These are phyloP conservation scores for Dactylella cylindrospora DNA, from an alignment of 2,329 filamentous ascomycete genomes.

Conservation along the genomic window DNA sequence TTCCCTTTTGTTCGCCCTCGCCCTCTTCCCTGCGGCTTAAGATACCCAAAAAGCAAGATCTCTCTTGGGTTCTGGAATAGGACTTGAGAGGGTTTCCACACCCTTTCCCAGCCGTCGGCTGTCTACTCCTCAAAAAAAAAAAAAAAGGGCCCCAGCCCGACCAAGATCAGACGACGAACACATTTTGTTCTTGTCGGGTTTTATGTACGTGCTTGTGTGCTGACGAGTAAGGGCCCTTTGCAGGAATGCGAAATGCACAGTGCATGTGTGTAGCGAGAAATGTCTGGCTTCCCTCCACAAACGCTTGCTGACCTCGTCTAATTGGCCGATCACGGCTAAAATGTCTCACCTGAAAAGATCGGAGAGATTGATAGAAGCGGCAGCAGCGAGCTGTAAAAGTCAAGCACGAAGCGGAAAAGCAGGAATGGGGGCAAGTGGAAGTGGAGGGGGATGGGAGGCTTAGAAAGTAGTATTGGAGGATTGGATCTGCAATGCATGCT, in stretches of 20 bases:
- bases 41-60: too few relatives aligned
- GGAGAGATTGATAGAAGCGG: conserved; percentile 43
- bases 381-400: too few relatives aligned
- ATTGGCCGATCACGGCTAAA: conserved; percentile 42
- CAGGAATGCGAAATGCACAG: conserved; percentile 43
- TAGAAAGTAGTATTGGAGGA: conserved; percentile 11
- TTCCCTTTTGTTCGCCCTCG: too few relatives aligned
- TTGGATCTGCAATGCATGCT: conserved; percentile 42
- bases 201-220: conserved; percentile 2
- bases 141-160: conserved; percentile 4
- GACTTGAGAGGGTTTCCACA: conserved; percentile 23
- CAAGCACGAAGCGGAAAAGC: too few relatives aligned
- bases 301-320: conserved; percentile 42
- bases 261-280: conserved; percentile 44
- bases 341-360: conserved; percentile 42
- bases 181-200: too few relatives aligned
- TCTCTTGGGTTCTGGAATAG: neutral
- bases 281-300: conserved; percentile 38
- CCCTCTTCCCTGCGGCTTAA: conserved; percentile 25
- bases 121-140: too few relatives aligned
- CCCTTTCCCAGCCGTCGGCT: too few relatives aligned
- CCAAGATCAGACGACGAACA: conserved; percentile 39
- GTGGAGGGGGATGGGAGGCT: too few relatives aligned
- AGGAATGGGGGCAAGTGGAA: too few relatives aligned
- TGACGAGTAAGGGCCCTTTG: conserved; percentile 9